Conservation (phyloP, 2,329 filamentous ascomycete species). For the Colletotrichum limetticola region DNA sequence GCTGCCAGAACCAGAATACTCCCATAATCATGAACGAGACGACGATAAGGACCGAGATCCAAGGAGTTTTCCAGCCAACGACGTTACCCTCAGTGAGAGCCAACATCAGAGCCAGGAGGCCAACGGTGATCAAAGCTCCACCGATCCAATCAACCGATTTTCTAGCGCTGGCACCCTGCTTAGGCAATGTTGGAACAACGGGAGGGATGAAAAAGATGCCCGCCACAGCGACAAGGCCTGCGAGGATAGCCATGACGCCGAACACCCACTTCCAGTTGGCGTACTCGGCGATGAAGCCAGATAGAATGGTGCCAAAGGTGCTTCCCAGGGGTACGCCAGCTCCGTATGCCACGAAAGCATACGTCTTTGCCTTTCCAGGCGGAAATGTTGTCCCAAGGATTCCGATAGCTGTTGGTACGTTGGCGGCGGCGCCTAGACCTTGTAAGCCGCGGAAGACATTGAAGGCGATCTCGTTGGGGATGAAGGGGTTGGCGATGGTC, state of each 20-base stretch:
- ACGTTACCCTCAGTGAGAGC: constrained; percentile 77
- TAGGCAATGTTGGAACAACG: constrained; percentile 48
- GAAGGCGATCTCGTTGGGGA: constrained; percentile 75
- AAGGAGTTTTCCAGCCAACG: constrained; percentile 73
- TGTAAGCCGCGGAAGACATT: constrained; percentile 74
- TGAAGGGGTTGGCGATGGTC: constrained; percentile 70
- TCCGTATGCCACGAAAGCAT: constrained; percentile 73
- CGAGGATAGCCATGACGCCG: constrained; percentile 71
- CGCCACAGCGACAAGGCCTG: constrained; percentile 64
- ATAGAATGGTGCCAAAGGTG: constrained; percentile 72
- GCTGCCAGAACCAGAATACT: constrained; percentile 71
- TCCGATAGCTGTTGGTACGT: constrained; percentile 77
- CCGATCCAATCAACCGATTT: constrained; percentile 74
- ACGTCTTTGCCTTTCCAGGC: constrained; percentile 75
- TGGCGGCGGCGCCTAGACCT: constrained; percentile 75
- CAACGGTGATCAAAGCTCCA: constrained; percentile 69
- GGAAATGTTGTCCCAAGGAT: constrained; percentile 76
- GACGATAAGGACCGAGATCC: constrained; percentile 69
- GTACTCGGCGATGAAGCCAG: constrained; percentile 72
- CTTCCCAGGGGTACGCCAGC: constrained; percentile 73
- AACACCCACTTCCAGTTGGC: constrained; percentile 75
- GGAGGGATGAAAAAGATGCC: constrained; percentile 70
- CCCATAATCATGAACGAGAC: constrained; percentile 66
- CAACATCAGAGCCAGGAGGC: constrained; percentile 72
- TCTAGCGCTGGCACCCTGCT: constrained; percentile 46